A percentile compares a stretch with the other conserved stretches of the same genome.
phyloP scores from a whole-genome alignment of 306 rosid species.

The Hippophae tibetana region DNA sequence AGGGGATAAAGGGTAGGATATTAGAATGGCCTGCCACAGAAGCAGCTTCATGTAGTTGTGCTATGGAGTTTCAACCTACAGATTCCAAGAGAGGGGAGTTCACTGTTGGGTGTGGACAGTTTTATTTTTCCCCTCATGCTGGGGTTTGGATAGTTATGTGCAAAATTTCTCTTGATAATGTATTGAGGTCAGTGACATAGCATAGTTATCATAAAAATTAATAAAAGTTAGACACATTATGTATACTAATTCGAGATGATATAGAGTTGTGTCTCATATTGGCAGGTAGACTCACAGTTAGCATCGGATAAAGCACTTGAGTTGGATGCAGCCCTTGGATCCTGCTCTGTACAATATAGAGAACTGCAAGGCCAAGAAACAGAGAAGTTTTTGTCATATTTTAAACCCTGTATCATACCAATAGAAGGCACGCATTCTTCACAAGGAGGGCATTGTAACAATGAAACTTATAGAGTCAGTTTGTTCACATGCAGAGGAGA shows the following conservation, averaged over 20 bases:
- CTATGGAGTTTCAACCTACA: conserved; percentile 5
- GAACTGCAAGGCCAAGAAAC: conserved; percentile 90
- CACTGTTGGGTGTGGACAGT: background rate
- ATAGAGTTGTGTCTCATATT: conserved; percentile 13
- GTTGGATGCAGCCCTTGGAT: conserved; percentile 83
- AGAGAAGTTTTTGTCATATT: conserved; percentile 69
- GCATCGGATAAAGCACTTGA: conserved; percentile 93
- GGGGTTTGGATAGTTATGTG: background rate
- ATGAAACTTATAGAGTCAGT: conserved; percentile 49
- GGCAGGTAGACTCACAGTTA: conserved; percentile 66
- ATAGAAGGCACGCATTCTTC: conserved; percentile 69
- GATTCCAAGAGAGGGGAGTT: conserved; percentile 2
- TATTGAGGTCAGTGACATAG: conserved; percentile 3
- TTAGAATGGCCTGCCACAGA: no score
- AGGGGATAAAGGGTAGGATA: no score
- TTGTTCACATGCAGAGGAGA: conserved; percentile 89
- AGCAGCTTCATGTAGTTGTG: background rate
- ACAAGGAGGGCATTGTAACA: conserved; percentile 36
- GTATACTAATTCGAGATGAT: conserved; percentile 2
- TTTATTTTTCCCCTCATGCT: background rate
- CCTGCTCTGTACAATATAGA: conserved; percentile 85
- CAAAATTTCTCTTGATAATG: conserved; percentile 6
- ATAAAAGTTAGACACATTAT: background rate
- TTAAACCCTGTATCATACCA: conserved; percentile 88
- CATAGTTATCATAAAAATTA: background rate